Conservation (phyloP, 2,329 filamentous ascomycete genomes). For the Cryoendolithus antarcticus region DNA sequence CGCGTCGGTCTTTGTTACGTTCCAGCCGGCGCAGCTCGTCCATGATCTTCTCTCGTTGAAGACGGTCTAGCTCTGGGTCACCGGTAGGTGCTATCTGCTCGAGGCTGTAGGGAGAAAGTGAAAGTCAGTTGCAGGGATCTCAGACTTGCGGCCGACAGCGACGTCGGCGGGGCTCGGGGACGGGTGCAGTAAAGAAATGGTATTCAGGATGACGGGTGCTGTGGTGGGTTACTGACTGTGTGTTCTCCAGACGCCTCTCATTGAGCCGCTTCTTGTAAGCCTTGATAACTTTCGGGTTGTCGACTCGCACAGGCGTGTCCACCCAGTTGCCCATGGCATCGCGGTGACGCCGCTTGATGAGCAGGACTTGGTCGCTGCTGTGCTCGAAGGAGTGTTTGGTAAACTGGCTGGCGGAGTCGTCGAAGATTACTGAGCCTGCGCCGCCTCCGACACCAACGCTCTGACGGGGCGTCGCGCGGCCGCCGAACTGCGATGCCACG, state of each 20-base stretch:
- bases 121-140: neutral
- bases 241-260: slow-evolving; percentile 56
- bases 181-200: too few species aligned
- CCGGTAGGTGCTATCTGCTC: slow-evolving; percentile 52
- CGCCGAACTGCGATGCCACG: slow-evolving; percentile 12
- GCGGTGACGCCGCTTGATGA: slow-evolving; percentile 58
- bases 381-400: slow-evolving; percentile 38
- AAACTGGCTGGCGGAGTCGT: slow-evolving; percentile 55
- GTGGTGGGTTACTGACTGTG: slow-evolving; percentile 47
- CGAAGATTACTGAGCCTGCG: slow-evolving; percentile 30
- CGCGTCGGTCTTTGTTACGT: slow-evolving; percentile 80
- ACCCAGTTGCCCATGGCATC: slow-evolving; percentile 49
- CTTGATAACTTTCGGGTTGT: slow-evolving; percentile 72
- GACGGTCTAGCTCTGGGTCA: slow-evolving; percentile 51
- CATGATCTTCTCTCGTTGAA: slow-evolving; percentile 45
- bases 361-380: slow-evolving; percentile 47
- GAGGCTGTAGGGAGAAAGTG: slow-evolving; percentile 31
- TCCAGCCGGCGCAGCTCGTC: slow-evolving; percentile 72
- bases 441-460: slow-evolving; percentile 49
- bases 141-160: too few species aligned
- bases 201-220: too few species aligned
- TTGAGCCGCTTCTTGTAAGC: slow-evolving; percentile 74
- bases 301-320: slow-evolving; percentile 13
- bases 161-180: too few species aligned
- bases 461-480: slow-evolving; percentile 52